A percentile compares a stretch with the other conserved stretches of the same genome.
These are phyloP conservation scores for Didymella arachidicola DNA, from an alignment of 2,329 filamentous ascomycete species.

Conservation along the genomic window DNA sequence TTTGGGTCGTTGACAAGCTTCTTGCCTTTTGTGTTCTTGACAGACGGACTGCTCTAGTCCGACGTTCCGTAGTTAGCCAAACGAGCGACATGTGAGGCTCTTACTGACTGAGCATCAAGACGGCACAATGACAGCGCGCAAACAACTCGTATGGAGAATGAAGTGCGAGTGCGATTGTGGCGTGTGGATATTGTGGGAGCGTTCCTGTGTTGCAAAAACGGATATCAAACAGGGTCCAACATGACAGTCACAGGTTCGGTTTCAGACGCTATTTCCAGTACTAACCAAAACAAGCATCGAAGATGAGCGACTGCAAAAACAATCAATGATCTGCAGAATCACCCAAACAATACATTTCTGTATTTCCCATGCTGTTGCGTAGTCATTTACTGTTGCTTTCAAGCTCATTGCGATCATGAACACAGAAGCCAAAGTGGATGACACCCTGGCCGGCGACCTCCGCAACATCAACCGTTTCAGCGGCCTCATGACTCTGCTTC, in stretches of 20 bases:
- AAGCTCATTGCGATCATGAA: not conserved
- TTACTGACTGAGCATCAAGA: slow-evolving; percentile 27
- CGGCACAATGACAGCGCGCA: slow-evolving; percentile 16
- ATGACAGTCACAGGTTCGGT: slow-evolving; percentile 30
- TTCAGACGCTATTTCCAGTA: slow-evolving; percentile 12
- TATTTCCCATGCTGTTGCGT: too few species aligned
- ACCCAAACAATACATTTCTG: not conserved
- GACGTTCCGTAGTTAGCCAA: slow-evolving; percentile 18
- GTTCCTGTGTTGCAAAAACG: slow-evolving; percentile 30
- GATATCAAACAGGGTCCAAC: slow-evolving; percentile 22
- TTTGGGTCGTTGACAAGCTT: not conserved
- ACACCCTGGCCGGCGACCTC: not conserved
- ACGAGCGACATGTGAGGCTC: slow-evolving; percentile 19
- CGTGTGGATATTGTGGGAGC: slow-evolving; percentile 19
- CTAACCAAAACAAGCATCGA: slow-evolving; percentile 16
- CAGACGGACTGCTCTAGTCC: slow-evolving; percentile 23
- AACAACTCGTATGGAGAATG: slow-evolving; percentile 5
- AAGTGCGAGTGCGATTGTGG: slow-evolving; percentile 10
- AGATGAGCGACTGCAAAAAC: slow-evolving; percentile 18
- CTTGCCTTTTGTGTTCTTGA: slow-evolving; percentile 9
- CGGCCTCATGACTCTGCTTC: slow-evolving; percentile 26
- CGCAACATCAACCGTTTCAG: slow-evolving; percentile 25
- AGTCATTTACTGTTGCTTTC: not conserved
- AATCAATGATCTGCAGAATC: not conserved
- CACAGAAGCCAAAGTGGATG: not conserved